Evolutionary conservation across 108 stramenopile species (phyloP).

Genomic region (Seminavis robusta): DNA sequence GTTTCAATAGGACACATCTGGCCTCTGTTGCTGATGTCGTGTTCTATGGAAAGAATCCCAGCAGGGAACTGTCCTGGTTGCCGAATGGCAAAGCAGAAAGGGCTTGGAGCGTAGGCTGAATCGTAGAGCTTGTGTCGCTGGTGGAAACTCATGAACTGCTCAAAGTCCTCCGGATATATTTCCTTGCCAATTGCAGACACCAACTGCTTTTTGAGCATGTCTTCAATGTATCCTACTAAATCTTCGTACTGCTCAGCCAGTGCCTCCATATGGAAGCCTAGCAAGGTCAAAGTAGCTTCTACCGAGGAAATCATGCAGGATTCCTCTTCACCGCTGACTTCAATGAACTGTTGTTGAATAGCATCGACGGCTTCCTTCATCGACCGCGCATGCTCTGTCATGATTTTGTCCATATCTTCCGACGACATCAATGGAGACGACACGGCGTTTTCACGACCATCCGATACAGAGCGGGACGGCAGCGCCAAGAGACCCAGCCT

Average conservation of each 20-base stretch:
- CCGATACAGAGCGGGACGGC: too few species aligned
- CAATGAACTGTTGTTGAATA: slow-evolving; percentile 6
- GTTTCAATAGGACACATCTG: slow-evolving; percentile 25
- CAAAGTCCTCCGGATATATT: slow-evolving; percentile 20
- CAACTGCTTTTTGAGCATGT: slow-evolving; percentile 49
- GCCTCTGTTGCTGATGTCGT: background rate
- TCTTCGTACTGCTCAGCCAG: background rate
- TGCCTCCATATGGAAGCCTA: slow-evolving; percentile 20
- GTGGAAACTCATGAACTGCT: slow-evolving; percentile 38
- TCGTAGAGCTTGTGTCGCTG: slow-evolving; percentile 31
- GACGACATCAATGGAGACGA: slow-evolving; percentile 25
- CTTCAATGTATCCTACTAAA: slow-evolving; percentile 47
- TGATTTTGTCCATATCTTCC: slow-evolving; percentile 29
- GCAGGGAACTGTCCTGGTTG: slow-evolving; percentile 35
- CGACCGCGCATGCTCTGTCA: slow-evolving; percentile 31
- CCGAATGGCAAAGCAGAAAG: slow-evolving; percentile 63
- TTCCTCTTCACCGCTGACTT: background rate
- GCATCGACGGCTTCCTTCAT: slow-evolving; percentile 23
- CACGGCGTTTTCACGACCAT: too few species aligned
- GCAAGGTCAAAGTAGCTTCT: slow-evolving; percentile 26
- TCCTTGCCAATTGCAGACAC: slow-evolving; percentile 65
- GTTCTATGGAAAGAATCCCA: background rate
- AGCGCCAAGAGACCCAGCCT: too few species aligned
- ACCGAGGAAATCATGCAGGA: slow-evolving; percentile 19
- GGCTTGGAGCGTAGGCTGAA: slow-evolving; percentile 27